A percentile compares a stretch with the other conserved stretches of the same genome.
Evolutionary conservation across 345 rosid genomes (phyloP).

Genomic region (Gossypium sturtianum): DNA sequence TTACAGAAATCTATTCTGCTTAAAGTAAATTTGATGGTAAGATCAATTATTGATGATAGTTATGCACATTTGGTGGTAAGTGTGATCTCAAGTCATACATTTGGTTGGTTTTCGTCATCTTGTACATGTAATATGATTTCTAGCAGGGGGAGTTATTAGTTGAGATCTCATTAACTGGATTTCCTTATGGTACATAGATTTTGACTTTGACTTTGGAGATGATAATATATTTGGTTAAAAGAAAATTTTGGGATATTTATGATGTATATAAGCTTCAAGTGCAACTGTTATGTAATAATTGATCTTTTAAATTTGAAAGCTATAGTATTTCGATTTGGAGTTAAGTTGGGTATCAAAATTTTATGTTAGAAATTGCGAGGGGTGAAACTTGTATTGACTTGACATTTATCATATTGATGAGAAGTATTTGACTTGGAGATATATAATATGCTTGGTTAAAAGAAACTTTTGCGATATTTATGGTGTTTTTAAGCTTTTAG

Average conservation of each 20-base stretch:
- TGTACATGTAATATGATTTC: neutral
- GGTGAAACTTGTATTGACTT: too few relatives aligned
- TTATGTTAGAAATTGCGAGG: too few relatives aligned
- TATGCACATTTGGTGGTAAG: neutral
- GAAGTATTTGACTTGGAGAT: too few relatives aligned
- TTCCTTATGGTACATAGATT: neutral
- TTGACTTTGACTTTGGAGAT: neutral
- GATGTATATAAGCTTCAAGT: neutral
- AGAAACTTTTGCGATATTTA: too few relatives aligned
- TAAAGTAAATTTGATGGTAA: neutral
- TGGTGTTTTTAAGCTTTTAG: too few relatives aligned
- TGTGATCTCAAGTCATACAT: neutral
- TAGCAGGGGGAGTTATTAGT: neutral
- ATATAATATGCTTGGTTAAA: too few relatives aligned
- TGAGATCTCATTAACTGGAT: neutral
- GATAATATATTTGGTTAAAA: neutral
- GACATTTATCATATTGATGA: too few relatives aligned
- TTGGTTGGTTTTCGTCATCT: neutral
- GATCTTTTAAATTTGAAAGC: neutral
- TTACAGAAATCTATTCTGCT: neutral
- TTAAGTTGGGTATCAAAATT: too few relatives aligned
- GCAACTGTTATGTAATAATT: neutral
- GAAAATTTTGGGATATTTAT: neutral
- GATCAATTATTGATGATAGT: neutral
- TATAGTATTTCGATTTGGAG: too few relatives aligned